Evolutionary conservation across 2,329 filamentous ascomycete species (phyloP).

Genomic region (Microsporum canis): DNA sequence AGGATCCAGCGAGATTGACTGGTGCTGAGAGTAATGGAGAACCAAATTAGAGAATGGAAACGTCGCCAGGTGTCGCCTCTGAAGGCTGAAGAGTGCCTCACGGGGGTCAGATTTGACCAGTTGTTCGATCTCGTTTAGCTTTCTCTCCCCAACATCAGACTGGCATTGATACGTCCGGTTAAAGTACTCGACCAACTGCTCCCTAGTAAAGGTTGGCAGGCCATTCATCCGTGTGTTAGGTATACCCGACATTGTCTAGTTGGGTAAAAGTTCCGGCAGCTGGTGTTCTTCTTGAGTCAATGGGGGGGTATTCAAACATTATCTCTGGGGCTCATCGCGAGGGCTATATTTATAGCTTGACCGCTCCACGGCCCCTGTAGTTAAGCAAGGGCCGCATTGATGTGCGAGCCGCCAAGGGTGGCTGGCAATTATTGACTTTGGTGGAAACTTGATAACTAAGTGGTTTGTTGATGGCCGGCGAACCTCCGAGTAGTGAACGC

Average conservation of each 20-base stretch:
- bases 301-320: too few species aligned
- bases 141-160: constrained; percentile 12
- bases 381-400: too few species aligned
- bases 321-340: too few species aligned
- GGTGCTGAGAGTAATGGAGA: constrained; percentile 44
- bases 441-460: too few species aligned
- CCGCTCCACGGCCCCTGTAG: too few species aligned
- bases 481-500: too few species aligned
- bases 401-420: too few species aligned
- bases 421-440: too few species aligned
- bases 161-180: constrained; percentile 19
- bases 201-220: constrained; percentile 24
- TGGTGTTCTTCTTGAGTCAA: not conserved
- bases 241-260: not conserved
- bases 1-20: constrained; percentile 39
- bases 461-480: too few species aligned
- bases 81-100: constrained; percentile 24
- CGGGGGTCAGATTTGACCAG: constrained; percentile 24
- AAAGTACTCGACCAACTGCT: constrained; percentile 30
- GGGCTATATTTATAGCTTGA: too few species aligned
- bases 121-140: constrained; percentile 21
- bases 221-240: not conserved
- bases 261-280: not conserved
- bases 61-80: constrained; percentile 35
- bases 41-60: constrained; percentile 49